phyloP scores from a whole-genome alignment of 2,329 filamentous ascomycete species.

The Fusarium robinianum region DNA sequence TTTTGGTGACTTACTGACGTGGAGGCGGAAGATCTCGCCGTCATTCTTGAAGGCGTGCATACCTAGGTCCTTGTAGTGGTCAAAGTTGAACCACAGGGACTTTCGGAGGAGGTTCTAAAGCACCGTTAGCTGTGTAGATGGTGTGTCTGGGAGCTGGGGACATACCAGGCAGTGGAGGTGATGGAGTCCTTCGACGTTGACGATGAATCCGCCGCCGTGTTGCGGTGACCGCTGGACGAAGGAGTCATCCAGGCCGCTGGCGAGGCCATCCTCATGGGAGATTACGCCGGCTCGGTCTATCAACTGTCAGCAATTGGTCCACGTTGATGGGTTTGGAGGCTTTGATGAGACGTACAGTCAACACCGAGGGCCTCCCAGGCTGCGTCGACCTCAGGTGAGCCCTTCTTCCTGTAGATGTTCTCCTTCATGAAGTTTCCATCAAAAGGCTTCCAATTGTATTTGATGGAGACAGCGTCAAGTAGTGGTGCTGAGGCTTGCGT shows the following conservation, averaged over 20 bases:
- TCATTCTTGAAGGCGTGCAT: constrained; percentile 60
- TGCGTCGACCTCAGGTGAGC: constrained; percentile 57
- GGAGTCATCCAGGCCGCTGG: constrained; percentile 55
- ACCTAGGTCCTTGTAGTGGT: constrained; percentile 57
- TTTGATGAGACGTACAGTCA: constrained; percentile 47
- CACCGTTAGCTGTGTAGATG: background rate
- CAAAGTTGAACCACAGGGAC: constrained; percentile 61
- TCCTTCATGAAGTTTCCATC: constrained; percentile 62
- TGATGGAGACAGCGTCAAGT: constrained; percentile 40
- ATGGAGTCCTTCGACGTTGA: constrained; percentile 61
- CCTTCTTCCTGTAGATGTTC: constrained; percentile 55
- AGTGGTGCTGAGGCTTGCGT: constrained; percentile 37
- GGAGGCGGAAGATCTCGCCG: constrained; percentile 57
- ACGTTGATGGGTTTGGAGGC: no score
- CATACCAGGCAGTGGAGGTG: constrained; percentile 62
- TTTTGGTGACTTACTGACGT: constrained; percentile 57
- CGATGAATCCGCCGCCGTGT: constrained; percentile 62
- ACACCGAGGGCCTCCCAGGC: constrained; percentile 55
- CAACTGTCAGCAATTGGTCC: constrained; percentile 1
- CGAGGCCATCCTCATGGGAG: constrained; percentile 51
- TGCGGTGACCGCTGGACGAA: constrained; percentile 60
- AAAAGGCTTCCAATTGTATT: constrained; percentile 47
- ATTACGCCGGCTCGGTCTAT: constrained; percentile 54
- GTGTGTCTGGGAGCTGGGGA: fast-evolving
- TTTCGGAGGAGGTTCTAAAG: constrained; percentile 61